Evolutionary conservation across 2,329 filamentous ascomycete genomes (phyloP), one percentile per base, ranked within the genome.

Genomic region (Ceratocystis papillata): DNA sequence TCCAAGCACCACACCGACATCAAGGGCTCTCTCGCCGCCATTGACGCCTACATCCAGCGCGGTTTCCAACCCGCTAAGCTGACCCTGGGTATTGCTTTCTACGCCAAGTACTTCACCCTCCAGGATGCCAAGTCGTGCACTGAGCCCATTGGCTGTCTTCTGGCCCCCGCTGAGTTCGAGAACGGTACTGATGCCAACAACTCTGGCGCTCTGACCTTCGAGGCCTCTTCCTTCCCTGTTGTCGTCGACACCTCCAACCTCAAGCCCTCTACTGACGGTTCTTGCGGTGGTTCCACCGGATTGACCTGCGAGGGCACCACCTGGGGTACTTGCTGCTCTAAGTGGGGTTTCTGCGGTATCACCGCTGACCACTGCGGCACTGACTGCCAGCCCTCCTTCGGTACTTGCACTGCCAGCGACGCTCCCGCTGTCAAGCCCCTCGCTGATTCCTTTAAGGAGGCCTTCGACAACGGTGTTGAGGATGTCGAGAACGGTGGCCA

Each of bases 1-100:
- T 88, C 87, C 3, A 79, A 76, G 46, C 87, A 89, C 73, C 86
- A 88, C 72, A 85, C 80, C 55, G 83, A 83, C 20, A 77, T 88
- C 8, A 71, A 76, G 17, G 79, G 77, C 10, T 85, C 85, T 0
- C 73, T 79, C 6, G 75, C 79, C 3, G 77, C 81, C 3, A 73
- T 89, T 60, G 75, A 84, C 64, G 79, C 79, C 57, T 90, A 89
- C 73, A 75, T 87, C 20, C 76, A 74, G 44, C 79, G 80, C 4
- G 83, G 83, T 25, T 77, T 81, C 2, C 73, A 78, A 0, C 68
- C 80, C 0, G 69, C 73, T 8, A 84, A 83, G 73, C 74, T 84
- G 63, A 86, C 86, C 70, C 76, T 87, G 4, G 84, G 85, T 1
- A 79, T 87, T 66, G 83, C 83, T 17, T 87, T 85, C 72, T 87